Conservation (phyloP, 306 rosid genomes). For the Cajanus cajan region DNA sequence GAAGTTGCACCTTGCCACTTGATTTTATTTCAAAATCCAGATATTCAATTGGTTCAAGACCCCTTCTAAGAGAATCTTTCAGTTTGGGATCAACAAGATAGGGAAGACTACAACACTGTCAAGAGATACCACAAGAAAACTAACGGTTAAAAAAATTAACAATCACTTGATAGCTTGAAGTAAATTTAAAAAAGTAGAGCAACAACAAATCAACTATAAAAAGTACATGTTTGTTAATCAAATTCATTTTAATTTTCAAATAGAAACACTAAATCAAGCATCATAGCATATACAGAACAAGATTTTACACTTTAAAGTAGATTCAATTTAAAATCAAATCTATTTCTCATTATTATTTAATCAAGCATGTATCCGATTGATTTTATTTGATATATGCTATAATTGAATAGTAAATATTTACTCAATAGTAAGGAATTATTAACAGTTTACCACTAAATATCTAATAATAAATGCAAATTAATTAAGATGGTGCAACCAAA, state of each 20-base stretch:
- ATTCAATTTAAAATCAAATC: conserved; percentile 17
- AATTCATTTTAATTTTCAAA: conserved; percentile 1
- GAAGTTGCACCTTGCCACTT: conserved; percentile 89
- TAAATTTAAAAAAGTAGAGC: conserved; percentile 9
- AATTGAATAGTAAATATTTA: background rate
- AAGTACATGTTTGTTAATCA: background rate
- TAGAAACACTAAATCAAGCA: conserved; percentile 2
- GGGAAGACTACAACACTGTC: conserved; percentile 92
- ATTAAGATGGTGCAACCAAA: conserved; percentile 7
- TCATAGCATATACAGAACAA: background rate
- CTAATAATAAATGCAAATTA: conserved; percentile 13
- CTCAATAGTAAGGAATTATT: conserved; percentile 14
- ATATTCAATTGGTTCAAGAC: conserved; percentile 42
- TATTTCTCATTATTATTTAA: background rate
- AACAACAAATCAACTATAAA: conserved; percentile 15
- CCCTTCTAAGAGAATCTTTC: conserved; percentile 42
- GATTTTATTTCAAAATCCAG: conserved; percentile 70
- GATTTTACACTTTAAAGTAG: background rate
- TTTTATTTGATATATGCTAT: background rate
- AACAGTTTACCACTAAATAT: conserved; percentile 17
- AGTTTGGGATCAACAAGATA: conserved; percentile 52
- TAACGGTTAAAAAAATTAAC: conserved; percentile 13
- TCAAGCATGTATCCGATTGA: background rate
- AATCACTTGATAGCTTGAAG: conserved; percentile 11
- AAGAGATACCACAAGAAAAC: conserved; percentile 19